Percentiles rank a stretch among this genome's conserved stretches.
These are phyloP conservation scores for Macrotyloma uniflorum DNA, from an alignment of 306 rosid species.

Conservation along the genomic window DNA sequence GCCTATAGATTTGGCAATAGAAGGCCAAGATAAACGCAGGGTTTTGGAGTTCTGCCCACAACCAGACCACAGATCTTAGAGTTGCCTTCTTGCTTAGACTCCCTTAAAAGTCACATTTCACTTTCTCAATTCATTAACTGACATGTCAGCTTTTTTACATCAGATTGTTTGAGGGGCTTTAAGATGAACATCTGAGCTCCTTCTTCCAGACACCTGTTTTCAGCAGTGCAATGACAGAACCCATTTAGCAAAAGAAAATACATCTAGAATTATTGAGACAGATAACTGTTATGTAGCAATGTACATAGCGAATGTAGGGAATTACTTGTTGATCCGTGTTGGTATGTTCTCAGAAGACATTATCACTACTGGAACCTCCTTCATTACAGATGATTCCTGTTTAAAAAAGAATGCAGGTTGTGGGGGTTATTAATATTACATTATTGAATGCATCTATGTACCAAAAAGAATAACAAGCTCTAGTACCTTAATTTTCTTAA, in stretches of 20 bases:
- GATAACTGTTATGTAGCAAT: neutral
- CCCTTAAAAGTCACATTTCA: slow-evolving; percentile 24
- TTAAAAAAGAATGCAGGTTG: neutral
- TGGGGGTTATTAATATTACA: neutral
- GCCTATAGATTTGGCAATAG: neutral
- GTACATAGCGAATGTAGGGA: neutral
- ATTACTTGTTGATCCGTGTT: slow-evolving; percentile 75
- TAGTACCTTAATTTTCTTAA: slow-evolving; percentile 86
- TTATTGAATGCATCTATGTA: neutral
- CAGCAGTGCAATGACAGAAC: neutral
- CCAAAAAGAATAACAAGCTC: neutral
- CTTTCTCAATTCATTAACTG: slow-evolving; percentile 68
- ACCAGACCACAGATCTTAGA: slow-evolving; percentile 13
- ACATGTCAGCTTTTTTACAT: slow-evolving; percentile 69
- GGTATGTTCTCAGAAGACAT: slow-evolving; percentile 94
- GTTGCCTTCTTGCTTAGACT: slow-evolving; percentile 11
- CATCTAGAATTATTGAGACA: neutral
- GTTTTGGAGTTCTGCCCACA: neutral
- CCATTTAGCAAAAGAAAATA: neutral
- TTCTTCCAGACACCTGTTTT: slow-evolving; percentile 81
- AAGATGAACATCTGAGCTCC: slow-evolving; percentile 96
- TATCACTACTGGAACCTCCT: slow-evolving; percentile 91
- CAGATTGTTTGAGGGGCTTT: slow-evolving; percentile 88
- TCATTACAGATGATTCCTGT: slow-evolving; percentile 82
- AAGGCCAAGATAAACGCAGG: neutral